Base-by-base conservation (phyloP, 441 rosid species). In the Kokia cookei region DNA sequence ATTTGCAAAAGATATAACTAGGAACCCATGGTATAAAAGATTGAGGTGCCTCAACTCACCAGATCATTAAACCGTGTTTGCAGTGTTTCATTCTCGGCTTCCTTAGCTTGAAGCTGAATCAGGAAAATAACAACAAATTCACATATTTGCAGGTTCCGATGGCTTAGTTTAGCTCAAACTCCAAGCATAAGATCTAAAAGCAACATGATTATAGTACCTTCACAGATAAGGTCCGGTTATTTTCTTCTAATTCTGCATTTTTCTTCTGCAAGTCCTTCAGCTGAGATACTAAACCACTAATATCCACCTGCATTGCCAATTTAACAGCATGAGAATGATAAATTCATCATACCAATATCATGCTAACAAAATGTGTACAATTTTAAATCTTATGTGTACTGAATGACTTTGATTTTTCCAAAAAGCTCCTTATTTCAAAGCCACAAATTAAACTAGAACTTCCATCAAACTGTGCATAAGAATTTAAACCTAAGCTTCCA, bases 201-300 rank as follows among this genome's bases (percentile, higher is more conserved):
- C 5, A 71, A 48, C 2, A 2, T 4, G 2, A 43, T 19, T 11
- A 47, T 15, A 14, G 29, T 78, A 93, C 99, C 98, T 85, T 87
- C 4, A 78, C 77, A 9, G 86, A 83, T 61, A 92, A 80, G 13
- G 71, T 80, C 74, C 74, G 84, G 83, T 88, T 93, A 69, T 67
- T 84, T 66, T 92, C 92, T 82, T 93, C 97, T 84, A 89, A 77
- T 42, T 89, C 96, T 2, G 81, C 80, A 84, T 89, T 92, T 86
- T 76, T 91, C 82, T 73, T 88, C 88, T 79, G 99, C 37, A 90
- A 71, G 60, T 96, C 93, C 74, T 91, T 87, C 37, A 96, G 84
- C 81, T 93, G 99, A 62, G 97, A 84, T 53, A 93, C 93, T 76
- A 96, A 82, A 77, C 96, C 88, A 83, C 96, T 88, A 71, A 96